These are phyloP conservation scores for Dryadomyces quercus-mongolicae DNA, from an alignment of 2,329 filamentous ascomycete species.

Conservation along the genomic window DNA sequence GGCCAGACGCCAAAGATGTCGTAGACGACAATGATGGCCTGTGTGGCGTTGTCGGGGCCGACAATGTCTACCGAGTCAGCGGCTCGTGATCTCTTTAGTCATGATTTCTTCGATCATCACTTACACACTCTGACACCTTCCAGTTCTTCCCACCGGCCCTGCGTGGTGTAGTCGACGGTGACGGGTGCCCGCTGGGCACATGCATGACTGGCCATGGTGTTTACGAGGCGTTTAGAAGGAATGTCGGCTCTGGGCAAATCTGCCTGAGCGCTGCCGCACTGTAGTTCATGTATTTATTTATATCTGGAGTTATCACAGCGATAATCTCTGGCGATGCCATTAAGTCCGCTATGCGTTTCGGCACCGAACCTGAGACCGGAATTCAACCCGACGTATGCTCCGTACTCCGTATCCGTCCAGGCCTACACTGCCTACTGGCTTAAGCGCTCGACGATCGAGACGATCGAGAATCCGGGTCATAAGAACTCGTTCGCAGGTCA, in stretches of 20 bases:
- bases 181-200: constrained; percentile 25
- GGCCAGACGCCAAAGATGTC: constrained; percentile 33
- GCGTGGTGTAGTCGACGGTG: constrained; percentile 24
- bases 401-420: too few relatives aligned
- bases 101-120: constrained; percentile 11
- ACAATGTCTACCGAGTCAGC: constrained; percentile 20
- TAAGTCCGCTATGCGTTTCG: constrained; percentile 1
- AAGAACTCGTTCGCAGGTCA: too few relatives aligned
- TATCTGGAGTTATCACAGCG: too few relatives aligned
- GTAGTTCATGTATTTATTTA: too few relatives aligned
- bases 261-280: too few relatives aligned
- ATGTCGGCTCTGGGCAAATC: too few relatives aligned
- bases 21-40: constrained; percentile 31
- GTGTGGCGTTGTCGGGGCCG: constrained; percentile 20
- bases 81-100: too few relatives aligned
- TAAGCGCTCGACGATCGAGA: too few relatives aligned
- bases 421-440: too few relatives aligned
- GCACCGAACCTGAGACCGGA: constrained; percentile 2
- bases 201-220: constrained; percentile 15
- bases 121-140: constrained; percentile 29
- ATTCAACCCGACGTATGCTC: too few relatives aligned
- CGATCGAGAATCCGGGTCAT: too few relatives aligned
- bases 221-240: too few relatives aligned
- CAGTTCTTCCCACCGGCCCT: constrained; percentile 27
- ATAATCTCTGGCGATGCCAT: not conserved